Percentiles rank a stretch among this genome's conserved stretches.
Conservation (phyloP, 1,284 basidiomycete species). For the Heterobasidion occidentale region DNA sequence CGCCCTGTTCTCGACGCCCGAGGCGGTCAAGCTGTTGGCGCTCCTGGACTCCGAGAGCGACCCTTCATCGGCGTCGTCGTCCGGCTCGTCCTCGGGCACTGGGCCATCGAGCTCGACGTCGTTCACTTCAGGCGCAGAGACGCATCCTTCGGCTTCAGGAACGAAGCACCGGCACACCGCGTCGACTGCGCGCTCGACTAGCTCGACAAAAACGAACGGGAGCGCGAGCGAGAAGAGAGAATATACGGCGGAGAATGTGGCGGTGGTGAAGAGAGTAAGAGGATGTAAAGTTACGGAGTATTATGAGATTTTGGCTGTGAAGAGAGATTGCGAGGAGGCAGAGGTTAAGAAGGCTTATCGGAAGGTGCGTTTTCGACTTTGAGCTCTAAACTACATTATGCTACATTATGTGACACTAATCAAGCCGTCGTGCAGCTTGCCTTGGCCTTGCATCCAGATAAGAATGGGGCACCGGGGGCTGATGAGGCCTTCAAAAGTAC, state of each 20-base stretch:
- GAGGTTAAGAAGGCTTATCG: constrained; percentile 97
- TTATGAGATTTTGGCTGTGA: constrained; percentile 86
- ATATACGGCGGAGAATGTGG: constrained; percentile 81
- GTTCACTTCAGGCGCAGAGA: constrained; percentile 44
- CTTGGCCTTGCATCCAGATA: constrained; percentile 91
- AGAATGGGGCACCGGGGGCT: constrained; percentile 95
- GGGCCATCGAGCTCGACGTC: constrained; percentile 20
- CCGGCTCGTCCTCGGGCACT: constrained; percentile 25
- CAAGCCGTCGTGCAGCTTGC: constrained; percentile 56
- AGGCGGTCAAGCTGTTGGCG: constrained; percentile 64
- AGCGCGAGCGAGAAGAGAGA: constrained; percentile 67
- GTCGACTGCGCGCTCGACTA: constrained; percentile 19
- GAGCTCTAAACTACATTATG: neutral
- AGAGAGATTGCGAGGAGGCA: constrained; percentile 80
- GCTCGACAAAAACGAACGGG: constrained; percentile 19
- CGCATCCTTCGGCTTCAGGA: constrained; percentile 62
- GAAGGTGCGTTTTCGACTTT: constrained; percentile 55
- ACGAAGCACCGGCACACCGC: constrained; percentile 46
- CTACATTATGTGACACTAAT: too few relatives aligned
- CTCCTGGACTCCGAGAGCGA: constrained; percentile 49
- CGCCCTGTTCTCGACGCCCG: constrained; percentile 74
- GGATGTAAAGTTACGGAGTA: constrained; percentile 86
- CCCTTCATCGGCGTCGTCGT: constrained; percentile 21
- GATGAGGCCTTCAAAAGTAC: constrained; percentile 98
- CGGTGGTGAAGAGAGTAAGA: constrained; percentile 83